Conservation (phyloP, 2,329 filamentous ascomycete species). For the Talaromyces islandicus region DNA sequence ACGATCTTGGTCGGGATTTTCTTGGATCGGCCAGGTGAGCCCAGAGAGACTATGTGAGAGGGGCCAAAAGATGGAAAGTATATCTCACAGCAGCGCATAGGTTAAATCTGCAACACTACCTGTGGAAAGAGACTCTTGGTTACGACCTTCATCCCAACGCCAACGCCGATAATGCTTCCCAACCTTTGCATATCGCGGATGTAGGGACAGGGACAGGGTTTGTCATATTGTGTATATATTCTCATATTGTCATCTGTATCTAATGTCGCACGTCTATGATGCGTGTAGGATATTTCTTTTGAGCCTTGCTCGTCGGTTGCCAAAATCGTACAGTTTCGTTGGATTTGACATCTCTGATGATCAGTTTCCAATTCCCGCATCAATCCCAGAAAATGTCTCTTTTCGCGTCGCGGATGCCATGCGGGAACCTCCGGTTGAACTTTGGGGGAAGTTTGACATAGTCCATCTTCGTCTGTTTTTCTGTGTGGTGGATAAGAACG, state of each 20-base stretch:
- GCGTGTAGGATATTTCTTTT: background rate
- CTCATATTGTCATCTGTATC: background rate
- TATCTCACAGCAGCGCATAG: background rate
- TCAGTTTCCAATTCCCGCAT: background rate
- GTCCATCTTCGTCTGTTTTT: conserved; percentile 2
- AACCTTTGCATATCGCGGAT: conserved; percentile 2
- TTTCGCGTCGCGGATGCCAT: conserved; percentile 1
- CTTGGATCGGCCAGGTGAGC: conserved; percentile 1
- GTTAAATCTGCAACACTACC: conserved; percentile 2
- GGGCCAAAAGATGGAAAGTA: background rate
- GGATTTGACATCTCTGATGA: conserved; percentile 2
- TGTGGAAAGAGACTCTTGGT: conserved; percentile 3
- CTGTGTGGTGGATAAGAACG: conserved; percentile 2
- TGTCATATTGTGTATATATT: background rate
- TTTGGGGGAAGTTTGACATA: conserved; percentile 1
- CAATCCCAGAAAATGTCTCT: background rate
- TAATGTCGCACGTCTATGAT: background rate
- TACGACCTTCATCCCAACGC: conserved; percentile 2
- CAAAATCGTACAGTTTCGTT: conserved; percentile 1
- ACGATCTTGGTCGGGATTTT: conserved; percentile 6
- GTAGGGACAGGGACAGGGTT: conserved; percentile 2
- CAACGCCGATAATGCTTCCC: background rate
- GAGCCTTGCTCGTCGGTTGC: background rate
- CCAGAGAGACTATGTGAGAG: too few relatives aligned
- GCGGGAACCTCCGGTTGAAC: background rate